Base-by-base conservation (phyloP, 108 stramenopile genomes). In the Mediolabrus comicus region DNA sequence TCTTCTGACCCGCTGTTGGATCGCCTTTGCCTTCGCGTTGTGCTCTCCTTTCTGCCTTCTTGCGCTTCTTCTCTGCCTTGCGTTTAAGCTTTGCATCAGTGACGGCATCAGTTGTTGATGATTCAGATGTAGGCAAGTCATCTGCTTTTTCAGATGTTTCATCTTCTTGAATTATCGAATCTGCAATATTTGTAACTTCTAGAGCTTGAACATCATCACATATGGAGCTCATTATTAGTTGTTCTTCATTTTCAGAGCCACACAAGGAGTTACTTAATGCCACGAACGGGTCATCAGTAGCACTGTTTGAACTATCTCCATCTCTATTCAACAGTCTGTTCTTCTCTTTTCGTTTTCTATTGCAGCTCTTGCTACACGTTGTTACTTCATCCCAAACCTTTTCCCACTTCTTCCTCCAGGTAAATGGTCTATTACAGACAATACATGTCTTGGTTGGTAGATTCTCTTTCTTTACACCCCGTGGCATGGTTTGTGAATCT, bases 331-430 rank as follows among this genome's bases (percentile, higher is more conserved):
- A n/a, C 52, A 53, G 28, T 27, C 27, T 36, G 9, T 54, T 65
- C 5, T 19, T 65, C 62, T 27, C 25, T 51, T 58, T 72, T 53
- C 90, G 69, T 61, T 80, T 79, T 0, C 49, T 31, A 70, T 92
- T 92, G 78, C 91, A 92, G 33, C 80, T 75, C 57, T 84, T 89
- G 61, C 71, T 74, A 72, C 91, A 92, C 2, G 85, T 86, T 31
- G 88, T 85, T 14, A 92, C 88, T 59, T 92, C 91, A 60, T 92
- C 91, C 94, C 94, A 95, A 43, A 72, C 74, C 54, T 81, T 52
- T 61, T 95, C 94, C 94, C 94, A 95, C 72, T 95, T 95, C 67
- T 95, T 95, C 13, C 94, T 62, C 85, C 85, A 86, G 33, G 65
- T 84, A 53, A 86, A 86, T 1, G 85, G 83, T 19, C 84, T 55